Base-by-base conservation (phyloP, 257 asterid genomes). In the Solanum microdontum region DNA sequence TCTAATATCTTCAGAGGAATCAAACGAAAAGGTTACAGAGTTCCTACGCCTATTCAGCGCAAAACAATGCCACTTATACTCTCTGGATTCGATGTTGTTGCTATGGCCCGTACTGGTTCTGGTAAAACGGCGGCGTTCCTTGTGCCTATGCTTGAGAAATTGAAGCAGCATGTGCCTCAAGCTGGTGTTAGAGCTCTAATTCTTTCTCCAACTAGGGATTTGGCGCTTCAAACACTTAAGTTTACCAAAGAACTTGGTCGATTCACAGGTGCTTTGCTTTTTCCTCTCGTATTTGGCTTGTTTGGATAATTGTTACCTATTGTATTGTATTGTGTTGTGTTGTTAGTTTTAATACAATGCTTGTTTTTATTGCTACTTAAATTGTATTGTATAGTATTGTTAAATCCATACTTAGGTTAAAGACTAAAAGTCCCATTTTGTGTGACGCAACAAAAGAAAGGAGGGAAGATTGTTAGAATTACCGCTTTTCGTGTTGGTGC, bases 91-190 rank as follows among this genome's bases (percentile, higher is more conserved):
- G 99, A 97, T 87, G 95, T 97, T 26, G 99, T 97, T 5, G 99
- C 99, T 82, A 97, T 97, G 99, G 99, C 99, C 11, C 95, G 99
- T 10, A 96, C 99, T 1, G 99, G 99, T 6, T 97, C 99, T 13
- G 99, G 98, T 0, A 96, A 97, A 86, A 97, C 99, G 58, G 98
- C 99, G 7, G 99, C 99, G 1, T 97, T 96, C 84, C 91, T 97
- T 72, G 87, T 97, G 70, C 99, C 99, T 7, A 97, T 97, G 99
- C 96, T 96, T 26, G 96, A 96, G 93, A 96, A 93, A 89, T 95
- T 97, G 89, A 94, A 92, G 87, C 96, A 95, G 12, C 98, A 96
- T 84, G 94, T 95, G 66, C 98, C 98, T 39, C 98, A 97, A 90
- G 94, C 96, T 33, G 98, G 99, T 5, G 96, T 95, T 87, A 93